Base-by-base conservation (phyloP, 768 basidiomycete genomes). In the Naganishia vishniacii region DNA sequence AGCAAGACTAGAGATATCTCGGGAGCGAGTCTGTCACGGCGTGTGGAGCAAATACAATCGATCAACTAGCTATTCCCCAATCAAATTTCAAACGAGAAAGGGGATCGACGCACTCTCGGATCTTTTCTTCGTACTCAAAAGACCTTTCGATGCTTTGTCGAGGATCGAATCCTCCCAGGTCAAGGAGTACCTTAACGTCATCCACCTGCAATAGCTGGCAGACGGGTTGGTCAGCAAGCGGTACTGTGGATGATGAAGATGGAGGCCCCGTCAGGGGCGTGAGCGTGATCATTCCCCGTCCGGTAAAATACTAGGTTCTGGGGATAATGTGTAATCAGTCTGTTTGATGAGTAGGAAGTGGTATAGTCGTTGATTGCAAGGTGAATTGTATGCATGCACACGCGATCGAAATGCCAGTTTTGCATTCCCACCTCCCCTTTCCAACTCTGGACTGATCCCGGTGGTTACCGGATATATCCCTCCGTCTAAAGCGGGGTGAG, bases 191-290 rank as follows among this genome's bases (percentile, higher is more conserved):
- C 64, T 85, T 83, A 23, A 95, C 86, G 77, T 93, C 91, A 81
- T 98, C 95, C 61, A 98, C 84, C 72, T 97, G 88, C 23, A 99
- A 84, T 32, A 98, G 81, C 76, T 95, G 94, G 61, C 73, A 77
- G 51, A 79, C 64, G 23, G 63, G 63, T 8, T 86, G 83, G 45
- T 91, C 80, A 2, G 89, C 88, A 7, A 81, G 82, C 8, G 83
- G 82, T 64, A 81, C 79, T 8, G 82, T 79, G 1, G 86, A 84
- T 12, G 53, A 56, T 6, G 73, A 65, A 1, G 71, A 62, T 3
- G 73, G 71, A 4, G 77, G 75, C 26, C 90, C 90, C 40, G 90
- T 87, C 47, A 98, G 80, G 1, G 94, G 89, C 9, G 88, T 92
- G 76, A 98, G 91, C 28, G 91, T 93, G 81, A 97, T 92, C 91